A percentile compares a stretch with the other conserved stretches of the same genome.
Conservation (phyloP, 2,329 filamentous ascomycete genomes). For the Ustulina deusta region DNA sequence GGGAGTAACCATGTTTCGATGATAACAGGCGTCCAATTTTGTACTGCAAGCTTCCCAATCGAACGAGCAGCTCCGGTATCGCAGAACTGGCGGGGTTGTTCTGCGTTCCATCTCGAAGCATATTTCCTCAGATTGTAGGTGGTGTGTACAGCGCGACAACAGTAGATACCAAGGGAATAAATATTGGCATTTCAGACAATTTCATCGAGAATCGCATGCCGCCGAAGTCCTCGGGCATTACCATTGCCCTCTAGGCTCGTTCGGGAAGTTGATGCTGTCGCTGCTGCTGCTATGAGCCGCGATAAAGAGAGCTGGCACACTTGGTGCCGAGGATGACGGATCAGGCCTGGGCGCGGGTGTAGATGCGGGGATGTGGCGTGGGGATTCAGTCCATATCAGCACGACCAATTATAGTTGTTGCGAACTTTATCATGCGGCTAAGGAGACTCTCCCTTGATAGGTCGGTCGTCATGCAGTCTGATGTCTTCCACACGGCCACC, state of each 20-base stretch:
- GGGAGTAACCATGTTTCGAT: constrained; percentile 31
- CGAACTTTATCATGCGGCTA: constrained; percentile 50
- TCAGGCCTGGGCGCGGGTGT: constrained; percentile 39
- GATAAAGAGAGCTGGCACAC: constrained; percentile 21
- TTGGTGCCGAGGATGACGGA: constrained; percentile 36
- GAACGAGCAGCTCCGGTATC: constrained; percentile 20
- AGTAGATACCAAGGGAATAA: constrained; percentile 7
- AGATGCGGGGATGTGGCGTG: constrained; percentile 43
- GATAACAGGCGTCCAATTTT: constrained; percentile 18
- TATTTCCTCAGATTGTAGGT: not conserved
- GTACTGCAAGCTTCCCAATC: constrained; percentile 8
- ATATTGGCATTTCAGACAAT: constrained; percentile 10
- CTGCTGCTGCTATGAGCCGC: constrained; percentile 28
- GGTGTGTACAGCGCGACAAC: constrained; percentile 5
- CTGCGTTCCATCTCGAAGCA: constrained; percentile 1
- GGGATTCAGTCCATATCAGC: constrained; percentile 44
- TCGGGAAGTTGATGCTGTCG: constrained; percentile 12
- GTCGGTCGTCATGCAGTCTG: constrained; percentile 45
- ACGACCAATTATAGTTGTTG: constrained; percentile 46
- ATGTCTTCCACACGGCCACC: constrained; percentile 33
- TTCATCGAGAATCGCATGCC: constrained; percentile 1
- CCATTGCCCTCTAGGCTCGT: constrained; percentile 2
- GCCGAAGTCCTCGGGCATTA: not conserved
- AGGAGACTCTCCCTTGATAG: constrained; percentile 47
- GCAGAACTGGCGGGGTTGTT: constrained; percentile 36